A percentile compares a stretch with the other conserved stretches of the same genome.
Conservation (phyloP, 345 rosid genomes). For the Arabidopsis suecica region DNA sequence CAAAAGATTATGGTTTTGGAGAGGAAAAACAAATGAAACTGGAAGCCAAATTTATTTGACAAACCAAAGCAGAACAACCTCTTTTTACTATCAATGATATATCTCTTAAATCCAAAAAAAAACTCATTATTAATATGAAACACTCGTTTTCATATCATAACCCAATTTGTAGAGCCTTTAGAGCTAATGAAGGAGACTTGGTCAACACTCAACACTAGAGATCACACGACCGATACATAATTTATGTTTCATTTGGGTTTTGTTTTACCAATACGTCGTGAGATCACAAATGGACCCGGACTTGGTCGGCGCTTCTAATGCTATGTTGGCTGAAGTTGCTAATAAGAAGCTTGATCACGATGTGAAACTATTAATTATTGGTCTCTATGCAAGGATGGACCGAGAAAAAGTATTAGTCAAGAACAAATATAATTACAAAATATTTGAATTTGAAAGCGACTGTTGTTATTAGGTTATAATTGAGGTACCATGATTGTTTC, state of each 20-base stretch:
- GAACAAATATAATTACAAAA: not conserved
- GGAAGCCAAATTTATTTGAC: no score
- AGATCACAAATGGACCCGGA: constrained; percentile 74
- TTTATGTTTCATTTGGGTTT: constrained; percentile 81
- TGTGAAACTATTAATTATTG: constrained; percentile 63
- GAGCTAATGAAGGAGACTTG: constrained; percentile 94
- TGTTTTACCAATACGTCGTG: constrained; percentile 71
- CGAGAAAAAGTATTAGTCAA: constrained; percentile 54
- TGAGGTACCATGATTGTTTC: constrained; percentile 68
- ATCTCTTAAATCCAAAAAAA: no score
- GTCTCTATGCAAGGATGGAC: constrained; percentile 83
- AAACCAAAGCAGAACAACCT: no score
- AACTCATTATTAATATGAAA: no score
- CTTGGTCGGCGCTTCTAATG: constrained; percentile 70
- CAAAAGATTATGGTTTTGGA: no score
- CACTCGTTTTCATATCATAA: no score
- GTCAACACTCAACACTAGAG: constrained; percentile 61
- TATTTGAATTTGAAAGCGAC: not conserved
- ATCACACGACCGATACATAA: constrained; percentile 73
- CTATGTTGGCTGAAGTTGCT: constrained; percentile 66
- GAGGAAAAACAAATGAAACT: no score
- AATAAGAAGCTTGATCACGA: constrained; percentile 59
- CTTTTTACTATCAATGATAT: no score
- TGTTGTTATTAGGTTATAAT: constrained; percentile 44
- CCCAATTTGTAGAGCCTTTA: constrained; percentile 50